These are phyloP conservation scores for Parachaetomium inaequale DNA, from an alignment of 495 filamentous ascomycete genomes.

Conservation along the genomic window DNA sequence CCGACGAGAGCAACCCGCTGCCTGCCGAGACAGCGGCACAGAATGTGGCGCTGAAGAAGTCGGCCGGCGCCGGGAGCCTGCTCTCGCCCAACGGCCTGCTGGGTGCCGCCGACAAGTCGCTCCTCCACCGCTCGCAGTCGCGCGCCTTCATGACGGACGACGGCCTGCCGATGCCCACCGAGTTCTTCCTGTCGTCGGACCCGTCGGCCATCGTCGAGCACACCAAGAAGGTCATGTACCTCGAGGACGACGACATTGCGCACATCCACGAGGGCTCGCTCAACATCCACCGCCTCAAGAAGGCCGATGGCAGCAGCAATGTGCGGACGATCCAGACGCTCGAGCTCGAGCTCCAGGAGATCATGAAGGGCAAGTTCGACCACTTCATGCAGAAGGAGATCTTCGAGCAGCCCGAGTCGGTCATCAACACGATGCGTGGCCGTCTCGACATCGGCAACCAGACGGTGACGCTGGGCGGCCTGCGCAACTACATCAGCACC, in stretches of 20 bases:
- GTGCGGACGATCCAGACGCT: slow-evolving; percentile 97
- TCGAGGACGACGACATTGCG: slow-evolving; percentile 98
- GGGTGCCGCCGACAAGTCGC: slow-evolving; percentile 90
- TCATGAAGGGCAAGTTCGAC: slow-evolving; percentile 99
- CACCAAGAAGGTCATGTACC: slow-evolving; percentile 99
- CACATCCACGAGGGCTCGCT: slow-evolving; percentile 98
- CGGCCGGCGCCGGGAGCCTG: slow-evolving; percentile 45
- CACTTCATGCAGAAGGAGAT: slow-evolving; percentile 99
- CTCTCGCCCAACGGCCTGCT: slow-evolving; percentile 66
- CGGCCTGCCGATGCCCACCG: slow-evolving; percentile 92
- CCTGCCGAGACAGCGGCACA: slow-evolving; percentile 94
- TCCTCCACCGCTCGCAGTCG: slow-evolving; percentile 95
- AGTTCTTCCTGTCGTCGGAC: slow-evolving; percentile 98
- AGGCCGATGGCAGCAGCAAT: slow-evolving; percentile 93
- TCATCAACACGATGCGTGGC: slow-evolving; percentile 99
- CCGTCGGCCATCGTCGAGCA: slow-evolving; percentile 98
- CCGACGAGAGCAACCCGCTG: slow-evolving; percentile 74
- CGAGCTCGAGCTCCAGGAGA: slow-evolving; percentile 97
- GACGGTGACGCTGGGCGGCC: slow-evolving; percentile 88
- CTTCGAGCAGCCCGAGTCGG: slow-evolving; percentile 98
- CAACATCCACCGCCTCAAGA: slow-evolving; percentile 96
- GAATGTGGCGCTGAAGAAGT: slow-evolving; percentile 92
- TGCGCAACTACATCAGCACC: slow-evolving; percentile 92
- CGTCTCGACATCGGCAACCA: slow-evolving; percentile 91
- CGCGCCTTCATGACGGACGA: slow-evolving; percentile 98